These are phyloP conservation scores for Hericium alpestre DNA, from an alignment of 768 basidiomycete genomes.

Conservation along the genomic window DNA sequence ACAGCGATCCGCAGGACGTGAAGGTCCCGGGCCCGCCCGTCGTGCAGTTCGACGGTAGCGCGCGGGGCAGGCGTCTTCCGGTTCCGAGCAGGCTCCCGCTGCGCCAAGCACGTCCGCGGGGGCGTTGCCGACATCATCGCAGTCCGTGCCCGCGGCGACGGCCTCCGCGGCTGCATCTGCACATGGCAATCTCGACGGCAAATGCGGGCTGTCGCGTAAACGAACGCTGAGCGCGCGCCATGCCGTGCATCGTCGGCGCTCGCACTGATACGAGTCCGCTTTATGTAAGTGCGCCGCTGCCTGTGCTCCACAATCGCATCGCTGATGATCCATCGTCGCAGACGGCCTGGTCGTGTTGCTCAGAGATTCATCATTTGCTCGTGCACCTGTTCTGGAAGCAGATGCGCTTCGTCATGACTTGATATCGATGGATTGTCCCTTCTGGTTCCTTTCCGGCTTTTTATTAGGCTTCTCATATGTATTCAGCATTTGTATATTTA, in stretches of 20 bases:
- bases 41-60: background rate
- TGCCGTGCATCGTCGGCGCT: background rate
- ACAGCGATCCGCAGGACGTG: slow-evolving; percentile 16
- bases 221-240: background rate
- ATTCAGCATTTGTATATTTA: too few relatives aligned
- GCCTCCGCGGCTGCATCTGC: background rate
- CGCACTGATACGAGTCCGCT: background rate
- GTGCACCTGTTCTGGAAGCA: too few relatives aligned
- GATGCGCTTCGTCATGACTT: too few relatives aligned
- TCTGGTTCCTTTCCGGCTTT: too few relatives aligned
- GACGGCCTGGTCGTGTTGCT: too few relatives aligned
- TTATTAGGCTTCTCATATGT: too few relatives aligned
- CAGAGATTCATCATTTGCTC: too few relatives aligned
- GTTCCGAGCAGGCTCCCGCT: too few relatives aligned
- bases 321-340: too few relatives aligned
- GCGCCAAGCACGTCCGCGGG: background rate
- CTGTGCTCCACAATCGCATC: background rate
- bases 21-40: slow-evolving; percentile 17
- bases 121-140: background rate
- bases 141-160: background rate
- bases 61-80: background rate
- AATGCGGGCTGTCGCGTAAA: background rate
- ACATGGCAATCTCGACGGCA: background rate
- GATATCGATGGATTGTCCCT: too few relatives aligned
- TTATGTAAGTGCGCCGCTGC: background rate